These are phyloP conservation scores for Speleostelium caveatum DNA, from an alignment of 78 protist genomes.

Conservation along the genomic window DNA sequence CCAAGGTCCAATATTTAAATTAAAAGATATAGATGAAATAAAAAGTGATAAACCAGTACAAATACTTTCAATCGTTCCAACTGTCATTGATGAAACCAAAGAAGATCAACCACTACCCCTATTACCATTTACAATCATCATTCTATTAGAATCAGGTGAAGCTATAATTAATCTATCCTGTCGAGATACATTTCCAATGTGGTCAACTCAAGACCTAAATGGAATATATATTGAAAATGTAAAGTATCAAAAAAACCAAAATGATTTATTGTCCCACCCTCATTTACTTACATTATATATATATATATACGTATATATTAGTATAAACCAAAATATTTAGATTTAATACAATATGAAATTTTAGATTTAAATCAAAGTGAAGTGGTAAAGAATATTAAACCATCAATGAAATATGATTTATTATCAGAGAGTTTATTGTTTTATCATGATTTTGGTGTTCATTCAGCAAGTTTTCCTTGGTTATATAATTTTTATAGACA, in stretches of 20 bases:
- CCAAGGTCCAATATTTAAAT: constrained; percentile 47
- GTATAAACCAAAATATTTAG: constrained; percentile 5
- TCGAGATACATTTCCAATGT: constrained; percentile 43
- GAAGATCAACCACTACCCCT: too few species aligned
- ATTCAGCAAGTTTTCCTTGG: constrained; percentile 49
- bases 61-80: too few species aligned
- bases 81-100: too few species aligned
- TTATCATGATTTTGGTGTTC: constrained; percentile 54
- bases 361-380: constrained; percentile 22
- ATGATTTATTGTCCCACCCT: too few species aligned
- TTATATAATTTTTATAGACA: not conserved
- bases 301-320: too few species aligned
- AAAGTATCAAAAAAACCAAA: too few species aligned
- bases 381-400: not conserved
- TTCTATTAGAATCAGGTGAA: constrained; percentile 26
- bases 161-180: constrained; percentile 17
- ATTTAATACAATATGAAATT: constrained; percentile 23
- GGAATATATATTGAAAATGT: not conserved
- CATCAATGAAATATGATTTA: constrained; percentile 11
- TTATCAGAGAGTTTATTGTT: constrained; percentile 24
- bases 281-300: too few species aligned
- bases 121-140: constrained; percentile 13
- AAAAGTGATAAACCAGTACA: too few species aligned
- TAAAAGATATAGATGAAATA: too few species aligned
- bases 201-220: constrained; percentile 13